Evolutionary conservation across 805 yeast species (phyloP).

Genomic region (Hanseniaspora thailandica): DNA sequence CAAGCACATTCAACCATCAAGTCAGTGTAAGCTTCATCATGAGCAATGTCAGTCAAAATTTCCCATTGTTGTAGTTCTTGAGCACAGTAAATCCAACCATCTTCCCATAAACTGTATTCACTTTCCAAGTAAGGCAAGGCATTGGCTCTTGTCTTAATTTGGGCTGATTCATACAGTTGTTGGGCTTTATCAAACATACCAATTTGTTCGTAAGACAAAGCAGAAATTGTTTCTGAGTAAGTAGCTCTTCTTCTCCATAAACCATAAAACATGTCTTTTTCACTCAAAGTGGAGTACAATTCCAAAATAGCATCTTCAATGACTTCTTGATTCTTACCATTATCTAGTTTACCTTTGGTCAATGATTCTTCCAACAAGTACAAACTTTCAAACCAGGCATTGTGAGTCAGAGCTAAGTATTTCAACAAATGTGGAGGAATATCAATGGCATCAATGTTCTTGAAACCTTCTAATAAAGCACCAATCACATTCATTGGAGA

Average conservation of each 20-base stretch:
- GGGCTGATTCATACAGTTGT: slow-evolving; percentile 90
- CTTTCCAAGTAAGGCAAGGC: slow-evolving; percentile 90
- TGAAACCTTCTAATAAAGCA: slow-evolving; percentile 72
- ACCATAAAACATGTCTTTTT: slow-evolving; percentile 95
- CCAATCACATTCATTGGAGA: slow-evolving; percentile 78
- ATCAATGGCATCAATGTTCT: slow-evolving; percentile 57
- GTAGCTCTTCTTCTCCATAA: slow-evolving; percentile 95
- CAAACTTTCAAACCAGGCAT: slow-evolving; percentile 85
- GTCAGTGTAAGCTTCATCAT: slow-evolving; percentile 96
- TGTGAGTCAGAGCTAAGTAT: slow-evolving; percentile 73
- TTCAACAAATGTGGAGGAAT: slow-evolving; percentile 90
- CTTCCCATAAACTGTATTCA: slow-evolving; percentile 95
- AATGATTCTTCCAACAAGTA: slow-evolving; percentile 67
- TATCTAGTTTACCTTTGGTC: slow-evolving; percentile 48
- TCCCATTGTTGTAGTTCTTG: slow-evolving; percentile 98
- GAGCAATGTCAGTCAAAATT: slow-evolving; percentile 85
- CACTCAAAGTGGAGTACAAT: slow-evolving; percentile 75
- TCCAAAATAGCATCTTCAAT: slow-evolving; percentile 86
- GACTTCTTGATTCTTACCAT: slow-evolving; percentile 65
- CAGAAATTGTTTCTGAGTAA: slow-evolving; percentile 84
- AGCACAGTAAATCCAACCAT: slow-evolving; percentile 95
- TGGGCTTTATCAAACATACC: slow-evolving; percentile 93
- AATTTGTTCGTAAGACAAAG: slow-evolving; percentile 84
- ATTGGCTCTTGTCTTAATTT: slow-evolving; percentile 90
- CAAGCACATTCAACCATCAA: slow-evolving; percentile 95